Evolutionary conservation across 75 land plant genomes (phyloP).

Genomic region (Cupressus sempervirens): DNA sequence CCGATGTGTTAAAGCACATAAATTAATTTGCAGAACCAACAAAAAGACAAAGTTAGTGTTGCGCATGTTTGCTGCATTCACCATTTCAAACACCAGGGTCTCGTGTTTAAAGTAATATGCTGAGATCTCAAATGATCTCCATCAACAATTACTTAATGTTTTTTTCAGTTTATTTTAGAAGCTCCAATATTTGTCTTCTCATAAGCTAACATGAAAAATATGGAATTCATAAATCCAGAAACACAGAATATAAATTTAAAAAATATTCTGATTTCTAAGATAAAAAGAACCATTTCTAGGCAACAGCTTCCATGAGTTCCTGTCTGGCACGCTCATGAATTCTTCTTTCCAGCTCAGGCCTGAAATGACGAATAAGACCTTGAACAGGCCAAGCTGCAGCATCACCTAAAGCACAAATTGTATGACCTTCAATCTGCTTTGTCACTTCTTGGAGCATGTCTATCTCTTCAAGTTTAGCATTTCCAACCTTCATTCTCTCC

Average conservation of each 20-base stretch:
- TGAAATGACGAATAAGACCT: slow-evolving; percentile 84
- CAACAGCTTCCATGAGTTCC: slow-evolving; percentile 59
- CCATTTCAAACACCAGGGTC: background rate
- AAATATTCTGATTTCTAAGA: background rate
- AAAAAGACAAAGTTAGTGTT: background rate
- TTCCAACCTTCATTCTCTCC: slow-evolving; percentile 92
- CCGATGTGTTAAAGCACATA: background rate
- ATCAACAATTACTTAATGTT: too few species aligned
- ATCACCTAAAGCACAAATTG: slow-evolving; percentile 91
- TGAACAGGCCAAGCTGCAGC: slow-evolving; percentile 99
- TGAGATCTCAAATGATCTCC: background rate
- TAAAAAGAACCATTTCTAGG: background rate
- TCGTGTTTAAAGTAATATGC: background rate
- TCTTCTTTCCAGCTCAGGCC: slow-evolving; percentile 88
- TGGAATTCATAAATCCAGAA: background rate
- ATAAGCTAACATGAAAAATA: background rate
- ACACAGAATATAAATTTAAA: background rate
- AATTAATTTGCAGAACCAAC: background rate
- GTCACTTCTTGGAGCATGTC: slow-evolving; percentile 91
- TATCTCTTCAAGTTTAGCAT: slow-evolving; percentile 85
- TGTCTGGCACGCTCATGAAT: slow-evolving; percentile 73
- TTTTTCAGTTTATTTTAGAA: too few species aligned
- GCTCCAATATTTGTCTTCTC: background rate
- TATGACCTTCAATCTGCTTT: slow-evolving; percentile 93
- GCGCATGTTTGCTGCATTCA: background rate